Base-by-base conservation (phyloP, 208 protist genomes). In the Trypanosoma theileri region DNA sequence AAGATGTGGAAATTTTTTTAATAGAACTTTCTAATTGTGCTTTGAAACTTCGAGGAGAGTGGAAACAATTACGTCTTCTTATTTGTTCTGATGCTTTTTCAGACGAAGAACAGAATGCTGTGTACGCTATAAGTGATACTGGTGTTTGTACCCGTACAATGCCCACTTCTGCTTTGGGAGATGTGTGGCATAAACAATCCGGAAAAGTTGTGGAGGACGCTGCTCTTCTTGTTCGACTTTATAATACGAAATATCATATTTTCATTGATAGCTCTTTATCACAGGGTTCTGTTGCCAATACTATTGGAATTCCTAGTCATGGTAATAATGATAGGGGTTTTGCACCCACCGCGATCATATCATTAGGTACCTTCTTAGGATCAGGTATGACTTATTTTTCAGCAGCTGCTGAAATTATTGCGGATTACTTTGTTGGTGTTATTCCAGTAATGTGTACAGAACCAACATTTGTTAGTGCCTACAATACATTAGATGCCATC, bases 311-410 rank as follows among this genome's bases (percentile, higher is more conserved):
- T 35, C 22, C 26, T 28, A 28, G 22, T 51, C 40, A 21, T 31
- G n/a, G 26, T 61, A 28, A 14, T 28, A 41, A 13, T 48, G 19
- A 21, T 50, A 21, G 7, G 14, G 56, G 48, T 1, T 11, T 50
- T 50, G 24, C 46, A 12, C 73, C 78, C 19, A 72, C 77, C 28
- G 82, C 66, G 11, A 64, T 83, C 9, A 46, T 80, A 21, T 60
- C 50, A 4, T 86, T 92, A 31, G 85, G 83, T 0, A 79, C 73
- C 1, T 48, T 68, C 0, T 76, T 42, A 45, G 86, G 85, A 13
- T 66, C 66, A 12, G 89, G 89, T 11, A 78, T 88, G 63, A 79
- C 50, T 3, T 95, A 88, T 66, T 75, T 95, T 24, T 83, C 56
- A 17, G 89, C 74, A 0, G 71, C 81, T 1, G 51, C 85, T 21